Percentiles rank a stretch among this genome's conserved stretches.
phyloP scores from a whole-genome alignment of 345 rosid genomes.

The Linum usitatissimum region DNA sequence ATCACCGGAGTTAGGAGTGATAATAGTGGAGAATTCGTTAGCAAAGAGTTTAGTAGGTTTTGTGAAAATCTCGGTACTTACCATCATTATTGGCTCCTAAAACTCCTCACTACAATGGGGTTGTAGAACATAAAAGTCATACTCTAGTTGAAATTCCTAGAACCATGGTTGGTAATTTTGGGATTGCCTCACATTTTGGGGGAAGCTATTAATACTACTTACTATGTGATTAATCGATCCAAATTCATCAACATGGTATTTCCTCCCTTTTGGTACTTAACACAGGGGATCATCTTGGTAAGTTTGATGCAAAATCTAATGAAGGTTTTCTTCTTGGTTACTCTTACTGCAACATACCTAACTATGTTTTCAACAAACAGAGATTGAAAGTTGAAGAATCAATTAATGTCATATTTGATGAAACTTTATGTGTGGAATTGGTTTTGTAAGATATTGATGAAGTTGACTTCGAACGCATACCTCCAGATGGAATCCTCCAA shows the following conservation, averaged over 20 bases:
- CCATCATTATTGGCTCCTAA: not conserved
- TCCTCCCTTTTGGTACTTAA: not conserved
- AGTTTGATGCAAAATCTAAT: not conserved
- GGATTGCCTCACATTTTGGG: not conserved
- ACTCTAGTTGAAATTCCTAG: not conserved
- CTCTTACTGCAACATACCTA: not conserved
- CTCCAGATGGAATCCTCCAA: too few species aligned
- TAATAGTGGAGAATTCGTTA: not conserved
- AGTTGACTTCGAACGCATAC: not conserved
- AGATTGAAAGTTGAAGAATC: not conserved
- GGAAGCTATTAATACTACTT: not conserved
- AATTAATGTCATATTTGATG: not conserved
- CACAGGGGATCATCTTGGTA: not conserved
- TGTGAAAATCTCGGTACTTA: not conserved
- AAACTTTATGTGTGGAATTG: not conserved
- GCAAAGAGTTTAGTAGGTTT: not conserved
- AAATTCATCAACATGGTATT: not conserved
- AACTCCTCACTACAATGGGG: not conserved
- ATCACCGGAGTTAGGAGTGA: not conserved
- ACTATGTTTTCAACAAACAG: not conserved
- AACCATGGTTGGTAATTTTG: not conserved
- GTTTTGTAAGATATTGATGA: too few species aligned
- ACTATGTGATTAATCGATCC: not conserved
- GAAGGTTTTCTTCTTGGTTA: not conserved
- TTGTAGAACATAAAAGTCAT: not conserved